Evolutionary conservation across 2,329 filamentous ascomycete genomes (phyloP), one percentile per base, ranked within the genome.

Genomic region (Colletotrichum falcatum): DNA sequence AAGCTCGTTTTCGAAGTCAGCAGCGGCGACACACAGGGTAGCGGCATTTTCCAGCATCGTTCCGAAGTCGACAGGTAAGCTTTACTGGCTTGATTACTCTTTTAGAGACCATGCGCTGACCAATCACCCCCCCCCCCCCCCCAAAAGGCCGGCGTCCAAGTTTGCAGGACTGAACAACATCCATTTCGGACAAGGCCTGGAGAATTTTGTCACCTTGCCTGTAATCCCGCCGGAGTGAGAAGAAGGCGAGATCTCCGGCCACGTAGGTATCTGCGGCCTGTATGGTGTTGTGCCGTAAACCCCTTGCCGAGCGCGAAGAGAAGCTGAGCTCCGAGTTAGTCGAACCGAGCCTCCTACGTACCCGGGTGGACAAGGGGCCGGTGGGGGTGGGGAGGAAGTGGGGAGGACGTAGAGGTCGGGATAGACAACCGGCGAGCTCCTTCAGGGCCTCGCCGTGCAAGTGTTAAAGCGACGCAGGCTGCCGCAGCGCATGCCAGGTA

Each of bases 11-110:
- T 91, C 51, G 88, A 90, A 76, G 80, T 90, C 3, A 78, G 82
- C 7, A 83, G 81, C 53, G 86, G 86, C 1, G 89, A 91, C 77
- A 90, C 89, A 0, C 88, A 90, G 72, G 89, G 89, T 0, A 84
- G 82, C 42, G 89, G 87, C 0, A 82, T 89, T 30, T 90, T 90
- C 76, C 78, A 80, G 72, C 88, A 90, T 74, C 81, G 83, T 30
- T 82, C 85, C 67, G 78, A 83, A 0, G 77, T 81, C 23, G 88
- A 89, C 73, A 78, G 85, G 81, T 82, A 74, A 74, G 81, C 71
- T 42, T 1, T 0, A 79, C 85, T 1, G 84, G 11, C 18, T 30
- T 8, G 8, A 48, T 39, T 20, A 9, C 83, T 71, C 82, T 16
- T 14, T 26, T 18, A 16, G 4, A n/a, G 16, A 44, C 23, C 35